Percentiles rank a stretch among this genome's conserved stretches.
These are phyloP conservation scores for Cryptococcus deneoformans DNA, from an alignment of 1,284 basidiomycete genomes.

Conservation along the genomic window DNA sequence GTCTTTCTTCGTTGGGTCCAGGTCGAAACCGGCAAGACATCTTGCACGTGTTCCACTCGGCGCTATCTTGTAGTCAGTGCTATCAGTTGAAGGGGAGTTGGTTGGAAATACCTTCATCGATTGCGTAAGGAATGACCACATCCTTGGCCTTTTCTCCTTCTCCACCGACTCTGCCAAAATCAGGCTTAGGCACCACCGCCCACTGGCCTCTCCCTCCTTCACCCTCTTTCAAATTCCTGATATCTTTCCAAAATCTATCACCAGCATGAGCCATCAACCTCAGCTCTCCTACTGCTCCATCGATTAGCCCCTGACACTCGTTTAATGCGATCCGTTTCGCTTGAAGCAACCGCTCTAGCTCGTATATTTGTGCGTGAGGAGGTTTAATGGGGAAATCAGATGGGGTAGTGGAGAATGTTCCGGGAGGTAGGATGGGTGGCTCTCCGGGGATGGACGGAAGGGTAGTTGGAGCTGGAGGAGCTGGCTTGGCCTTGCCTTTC, in stretches of 20 bases:
- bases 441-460: conserved; percentile 9
- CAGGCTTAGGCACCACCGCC: conserved; percentile 42
- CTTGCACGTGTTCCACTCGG: conserved; percentile 22
- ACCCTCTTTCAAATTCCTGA: conserved; percentile 27
- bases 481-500: conserved; percentile 5
- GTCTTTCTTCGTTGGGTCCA: conserved; percentile 37
- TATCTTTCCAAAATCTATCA: conserved; percentile 34
- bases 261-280: conserved; percentile 30
- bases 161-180: conserved; percentile 25
- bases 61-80: conserved; percentile 15
- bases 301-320: conserved; percentile 39
- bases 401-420: conserved; percentile 20
- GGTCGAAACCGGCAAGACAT: conserved; percentile 42
- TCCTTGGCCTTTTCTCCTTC: conserved; percentile 39
- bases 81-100: neutral
- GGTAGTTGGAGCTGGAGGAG: neutral
- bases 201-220: conserved; percentile 28
- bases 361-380: conserved; percentile 19
- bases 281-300: conserved; percentile 42
- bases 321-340: conserved; percentile 38
- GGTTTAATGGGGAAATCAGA: conserved; percentile 13
- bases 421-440: conserved; percentile 35
- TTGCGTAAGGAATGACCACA: conserved; percentile 47
- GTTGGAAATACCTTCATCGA: conserved; percentile 41
- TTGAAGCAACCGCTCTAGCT: conserved; percentile 32